These are phyloP conservation scores for Physaria fendleri DNA, from an alignment of 345 rosid species.

Conservation along the genomic window DNA sequence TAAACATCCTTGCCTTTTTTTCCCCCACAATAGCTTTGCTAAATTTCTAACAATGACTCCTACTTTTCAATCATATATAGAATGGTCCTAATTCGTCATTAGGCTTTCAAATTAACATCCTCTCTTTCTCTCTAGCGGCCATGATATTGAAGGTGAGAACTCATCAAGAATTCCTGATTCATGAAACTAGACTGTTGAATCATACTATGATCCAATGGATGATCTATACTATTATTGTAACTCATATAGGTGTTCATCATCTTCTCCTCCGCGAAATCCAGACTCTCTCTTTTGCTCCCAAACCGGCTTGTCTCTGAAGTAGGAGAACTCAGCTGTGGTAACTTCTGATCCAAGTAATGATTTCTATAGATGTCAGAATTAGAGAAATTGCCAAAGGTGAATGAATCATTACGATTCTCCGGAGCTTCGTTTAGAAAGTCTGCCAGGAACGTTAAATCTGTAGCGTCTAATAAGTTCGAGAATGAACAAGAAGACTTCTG, in stretches of 20 bases:
- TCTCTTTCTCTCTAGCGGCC: slow-evolving; percentile 34
- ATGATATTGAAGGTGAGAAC: slow-evolving; percentile 51
- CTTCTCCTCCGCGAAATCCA: slow-evolving; percentile 45
- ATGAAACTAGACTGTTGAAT: slow-evolving; percentile 21
- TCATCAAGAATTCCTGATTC: slow-evolving; percentile 48
- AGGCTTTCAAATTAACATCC: slow-evolving; percentile 3
- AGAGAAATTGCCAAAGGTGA: slow-evolving; percentile 11
- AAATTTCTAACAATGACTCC: slow-evolving; percentile 6
- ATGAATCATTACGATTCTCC: slow-evolving; percentile 33
- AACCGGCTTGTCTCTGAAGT: slow-evolving; percentile 28
- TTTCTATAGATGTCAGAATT: slow-evolving; percentile 20
- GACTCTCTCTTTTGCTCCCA: slow-evolving; percentile 52
- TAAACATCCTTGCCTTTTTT: not conserved
- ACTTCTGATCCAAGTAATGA: slow-evolving; percentile 43
- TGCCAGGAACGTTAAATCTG: slow-evolving; percentile 58
- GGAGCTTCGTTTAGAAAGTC: no score
- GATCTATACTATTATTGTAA: slow-evolving; percentile 39
- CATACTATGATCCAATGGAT: slow-evolving; percentile 32
- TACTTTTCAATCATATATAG: slow-evolving; percentile 14
- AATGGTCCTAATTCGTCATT: slow-evolving; percentile 12
- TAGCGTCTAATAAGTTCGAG: slow-evolving; percentile 67
- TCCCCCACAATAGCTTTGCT: slow-evolving; percentile 7
- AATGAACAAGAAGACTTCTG: slow-evolving; percentile 60
- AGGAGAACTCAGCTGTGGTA: slow-evolving; percentile 44
- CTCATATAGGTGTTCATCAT: slow-evolving; percentile 37